Evolutionary conservation across 352 stramenopile species (phyloP).

Genomic region (Pythium insidiosum): DNA sequence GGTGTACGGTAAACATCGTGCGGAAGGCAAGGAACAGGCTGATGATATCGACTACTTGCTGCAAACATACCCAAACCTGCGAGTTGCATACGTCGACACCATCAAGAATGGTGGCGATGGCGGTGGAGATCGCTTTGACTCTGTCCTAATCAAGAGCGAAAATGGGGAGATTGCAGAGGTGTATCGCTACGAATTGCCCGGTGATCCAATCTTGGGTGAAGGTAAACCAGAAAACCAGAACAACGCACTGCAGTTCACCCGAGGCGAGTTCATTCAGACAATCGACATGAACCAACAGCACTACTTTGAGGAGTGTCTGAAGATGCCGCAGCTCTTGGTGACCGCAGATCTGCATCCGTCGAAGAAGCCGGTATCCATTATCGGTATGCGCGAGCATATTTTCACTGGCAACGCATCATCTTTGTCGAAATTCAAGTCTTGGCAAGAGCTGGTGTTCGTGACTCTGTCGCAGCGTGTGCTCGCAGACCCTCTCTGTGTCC

Average conservation of each 20-base stretch:
- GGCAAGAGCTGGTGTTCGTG: slow-evolving; percentile 75
- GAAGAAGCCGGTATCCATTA: slow-evolving; percentile 69
- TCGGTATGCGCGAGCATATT: slow-evolving; percentile 81
- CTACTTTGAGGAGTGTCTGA: slow-evolving; percentile 26
- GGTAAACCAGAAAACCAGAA: slow-evolving; percentile 32
- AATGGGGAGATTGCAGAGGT: slow-evolving; percentile 59
- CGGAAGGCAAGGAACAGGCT: slow-evolving; percentile 52
- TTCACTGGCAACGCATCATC: slow-evolving; percentile 75
- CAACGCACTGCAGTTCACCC: slow-evolving; percentile 24
- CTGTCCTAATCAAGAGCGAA: slow-evolving; percentile 68
- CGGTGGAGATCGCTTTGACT: slow-evolving; percentile 36
- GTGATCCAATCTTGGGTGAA: slow-evolving; percentile 27
- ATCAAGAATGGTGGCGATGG: slow-evolving; percentile 23
- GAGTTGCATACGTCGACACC: slow-evolving; percentile 76
- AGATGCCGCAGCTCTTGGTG: slow-evolving; percentile 43
- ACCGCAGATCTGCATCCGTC: slow-evolving; percentile 57
- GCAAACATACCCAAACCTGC: slow-evolving; percentile 68
- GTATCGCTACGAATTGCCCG: slow-evolving; percentile 59
- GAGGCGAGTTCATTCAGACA: slow-evolving; percentile 23
- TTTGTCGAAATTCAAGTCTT: slow-evolving; percentile 76
- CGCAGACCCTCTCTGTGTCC: slow-evolving; percentile 60
- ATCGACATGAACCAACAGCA: slow-evolving; percentile 35
- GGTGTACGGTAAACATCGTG: slow-evolving; percentile 76
- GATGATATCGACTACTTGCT: slow-evolving; percentile 73
- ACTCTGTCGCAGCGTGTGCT: slow-evolving; percentile 72